phyloP scores from a whole-genome alignment of 202 grass and related monocot genomes.

The Dendrocalamus latiflorus region DNA sequence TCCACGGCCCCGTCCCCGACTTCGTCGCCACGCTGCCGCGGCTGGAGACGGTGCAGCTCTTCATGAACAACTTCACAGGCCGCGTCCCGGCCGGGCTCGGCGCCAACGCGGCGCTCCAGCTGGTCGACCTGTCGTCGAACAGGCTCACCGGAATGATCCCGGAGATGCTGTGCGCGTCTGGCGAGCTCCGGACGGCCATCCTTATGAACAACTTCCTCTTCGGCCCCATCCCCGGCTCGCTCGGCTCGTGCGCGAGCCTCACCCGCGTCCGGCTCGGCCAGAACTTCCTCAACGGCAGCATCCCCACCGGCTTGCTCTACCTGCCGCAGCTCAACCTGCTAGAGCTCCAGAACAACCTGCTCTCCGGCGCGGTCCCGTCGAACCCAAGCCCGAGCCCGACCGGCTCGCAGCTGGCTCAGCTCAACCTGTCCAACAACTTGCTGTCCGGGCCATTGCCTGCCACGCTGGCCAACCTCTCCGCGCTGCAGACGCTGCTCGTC shows the following conservation, averaged over 20 bases:
- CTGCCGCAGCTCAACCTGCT: constrained; percentile 72
- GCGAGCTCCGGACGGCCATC: constrained; percentile 61
- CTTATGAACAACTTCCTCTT: constrained; percentile 87
- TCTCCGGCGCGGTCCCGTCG: constrained; percentile 55
- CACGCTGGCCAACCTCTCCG: constrained; percentile 53
- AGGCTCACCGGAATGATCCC: constrained; percentile 64
- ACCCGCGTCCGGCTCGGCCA: constrained; percentile 73
- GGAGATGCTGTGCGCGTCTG: constrained; percentile 46
- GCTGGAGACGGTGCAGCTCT: constrained; percentile 78
- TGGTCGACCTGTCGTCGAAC: constrained; percentile 87
- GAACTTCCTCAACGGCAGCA: constrained; percentile 91
- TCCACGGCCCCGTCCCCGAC: constrained; percentile 68
- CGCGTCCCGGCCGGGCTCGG: constrained; percentile 52
- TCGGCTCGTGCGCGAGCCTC: constrained; percentile 68
- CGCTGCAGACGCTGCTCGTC: constrained; percentile 54
- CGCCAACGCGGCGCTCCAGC: constrained; percentile 22
- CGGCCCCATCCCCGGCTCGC: constrained; percentile 53
- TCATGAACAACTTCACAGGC: constrained; percentile 98
- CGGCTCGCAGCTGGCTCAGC: constrained; percentile 55
- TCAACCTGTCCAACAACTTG: constrained; percentile 82
- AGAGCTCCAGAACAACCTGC: constrained; percentile 89
- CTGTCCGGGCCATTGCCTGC: constrained; percentile 52
- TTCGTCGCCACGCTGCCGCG: constrained; percentile 55
- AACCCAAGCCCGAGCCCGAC: neutral
- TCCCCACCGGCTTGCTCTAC: constrained; percentile 72